phyloP scores from a whole-genome alignment of 2,329 filamentous ascomycete species.

The Cercospora canescens region DNA sequence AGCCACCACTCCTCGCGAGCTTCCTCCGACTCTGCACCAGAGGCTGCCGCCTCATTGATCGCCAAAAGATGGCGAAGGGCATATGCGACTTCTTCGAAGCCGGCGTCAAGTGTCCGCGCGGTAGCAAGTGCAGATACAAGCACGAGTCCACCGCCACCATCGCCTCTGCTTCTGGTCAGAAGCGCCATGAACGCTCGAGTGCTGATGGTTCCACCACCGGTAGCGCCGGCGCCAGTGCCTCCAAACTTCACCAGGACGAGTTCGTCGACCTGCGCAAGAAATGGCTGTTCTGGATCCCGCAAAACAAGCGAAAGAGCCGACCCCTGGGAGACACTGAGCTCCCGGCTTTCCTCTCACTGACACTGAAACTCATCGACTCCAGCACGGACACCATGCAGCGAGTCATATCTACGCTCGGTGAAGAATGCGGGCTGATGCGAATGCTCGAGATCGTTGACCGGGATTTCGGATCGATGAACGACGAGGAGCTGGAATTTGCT shows the following conservation, averaged over 20 bases:
- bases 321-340: slow-evolving; percentile 11
- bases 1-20: background rate
- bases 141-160: background rate
- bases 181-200: background rate
- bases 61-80: background rate
- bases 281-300: slow-evolving; percentile 1
- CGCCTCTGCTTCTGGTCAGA: background rate
- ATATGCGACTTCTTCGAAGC: background rate
- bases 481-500: background rate
- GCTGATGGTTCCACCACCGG: background rate
- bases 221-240: background rate
- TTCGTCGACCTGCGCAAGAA: background rate
- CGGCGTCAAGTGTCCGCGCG: background rate
- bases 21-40: too few species aligned
- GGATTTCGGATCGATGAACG: background rate
- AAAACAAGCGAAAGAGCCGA: background rate
- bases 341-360: background rate
- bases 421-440: slow-evolving; percentile 5
- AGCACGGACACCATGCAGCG: slow-evolving; percentile 10
- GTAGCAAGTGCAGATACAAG: background rate
- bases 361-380: slow-evolving; percentile 8
- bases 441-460: slow-evolving; percentile 7
- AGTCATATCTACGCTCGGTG: slow-evolving; percentile 7
- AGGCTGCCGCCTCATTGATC: background rate
- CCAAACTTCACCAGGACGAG: background rate